Percentiles rank a stretch among this genome's conserved stretches.
Evolutionary conservation across 495 filamentous ascomycete species (phyloP).

Genomic region (Penicillium canariense): DNA sequence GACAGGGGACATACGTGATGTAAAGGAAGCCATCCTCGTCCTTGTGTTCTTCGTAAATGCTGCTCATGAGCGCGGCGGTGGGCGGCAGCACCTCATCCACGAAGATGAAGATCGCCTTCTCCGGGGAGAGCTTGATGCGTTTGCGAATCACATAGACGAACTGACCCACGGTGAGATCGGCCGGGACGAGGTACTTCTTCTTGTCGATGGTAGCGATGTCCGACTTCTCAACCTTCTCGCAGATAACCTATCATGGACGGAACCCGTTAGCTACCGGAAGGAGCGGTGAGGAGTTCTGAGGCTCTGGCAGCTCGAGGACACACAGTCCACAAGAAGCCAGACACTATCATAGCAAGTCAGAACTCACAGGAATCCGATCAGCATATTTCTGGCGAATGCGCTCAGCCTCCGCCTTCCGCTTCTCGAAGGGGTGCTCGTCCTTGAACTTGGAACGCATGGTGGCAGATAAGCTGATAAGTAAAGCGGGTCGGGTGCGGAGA

Average conservation of each 20-base stretch:
- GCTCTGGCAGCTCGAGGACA: background rate
- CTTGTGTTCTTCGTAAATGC: slow-evolving; percentile 99
- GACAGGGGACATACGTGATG: slow-evolving; percentile 49
- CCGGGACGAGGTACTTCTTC: slow-evolving; percentile 99
- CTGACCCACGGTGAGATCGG: slow-evolving; percentile 97
- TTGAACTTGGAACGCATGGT: slow-evolving; percentile 97
- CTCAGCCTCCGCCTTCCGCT: slow-evolving; percentile 97
- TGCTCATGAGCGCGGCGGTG: slow-evolving; percentile 97
- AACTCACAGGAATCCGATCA: slow-evolving; percentile 94
- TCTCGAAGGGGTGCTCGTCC: slow-evolving; percentile 99
- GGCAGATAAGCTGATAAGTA: slow-evolving; percentile 29
- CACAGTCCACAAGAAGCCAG: background rate
- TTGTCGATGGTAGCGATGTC: slow-evolving; percentile 99
- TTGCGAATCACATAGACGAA: slow-evolving; percentile 99
- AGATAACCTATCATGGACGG: slow-evolving; percentile 75
- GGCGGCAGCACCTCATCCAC: slow-evolving; percentile 98
- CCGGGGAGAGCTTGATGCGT: slow-evolving; percentile 98
- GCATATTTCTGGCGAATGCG: slow-evolving; percentile 98
- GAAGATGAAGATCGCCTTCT: slow-evolving; percentile 99
- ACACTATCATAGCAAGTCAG: slow-evolving; percentile 9
- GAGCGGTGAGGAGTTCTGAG: slow-evolving; percentile 37
- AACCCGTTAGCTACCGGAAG: slow-evolving; percentile 33
- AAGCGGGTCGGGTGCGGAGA: slow-evolving; percentile 27
- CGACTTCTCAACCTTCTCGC: slow-evolving; percentile 98
- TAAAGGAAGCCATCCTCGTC: slow-evolving; percentile 59